These are phyloP conservation scores for Murraya paniculata DNA, from an alignment of 345 rosid genomes.

Conservation along the genomic window DNA sequence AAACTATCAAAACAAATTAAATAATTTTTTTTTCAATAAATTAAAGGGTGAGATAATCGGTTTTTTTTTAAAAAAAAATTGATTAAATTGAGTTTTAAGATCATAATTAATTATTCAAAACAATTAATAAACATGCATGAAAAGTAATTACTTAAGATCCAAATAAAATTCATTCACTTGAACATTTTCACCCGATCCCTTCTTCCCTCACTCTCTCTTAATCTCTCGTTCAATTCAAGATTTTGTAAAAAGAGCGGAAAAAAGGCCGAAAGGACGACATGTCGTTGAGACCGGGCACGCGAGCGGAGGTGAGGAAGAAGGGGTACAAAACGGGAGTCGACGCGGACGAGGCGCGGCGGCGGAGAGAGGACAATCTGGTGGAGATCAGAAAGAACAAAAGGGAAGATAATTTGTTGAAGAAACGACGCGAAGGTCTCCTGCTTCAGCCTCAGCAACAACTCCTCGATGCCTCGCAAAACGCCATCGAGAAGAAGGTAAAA, in stretches of 20 bases:
- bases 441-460: slow-evolving; percentile 51
- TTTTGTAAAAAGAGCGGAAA: not conserved
- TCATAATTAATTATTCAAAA: not conserved
- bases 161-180: not conserved
- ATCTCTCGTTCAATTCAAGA: not conserved
- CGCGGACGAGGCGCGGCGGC: slow-evolving; percentile 70
- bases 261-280: slow-evolving; percentile 15
- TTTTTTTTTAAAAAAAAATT: not conserved
- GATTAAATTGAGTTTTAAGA: not conserved
- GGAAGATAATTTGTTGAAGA: slow-evolving; percentile 70
- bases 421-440: slow-evolving; percentile 63
- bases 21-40: not conserved
- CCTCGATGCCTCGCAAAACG: slow-evolving; percentile 43
- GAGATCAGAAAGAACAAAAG: slow-evolving; percentile 78
- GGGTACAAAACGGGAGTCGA: slow-evolving; percentile 70
- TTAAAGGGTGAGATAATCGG: not conserved
- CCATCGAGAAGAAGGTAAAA: slow-evolving; percentile 64
- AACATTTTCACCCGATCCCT: slow-evolving; percentile 1
- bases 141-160: not conserved
- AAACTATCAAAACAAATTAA: too few species aligned
- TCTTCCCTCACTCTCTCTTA: not conserved
- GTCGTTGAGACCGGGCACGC: slow-evolving; percentile 63
- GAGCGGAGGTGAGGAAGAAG: slow-evolving; percentile 68
- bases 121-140: not conserved
- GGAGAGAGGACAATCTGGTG: slow-evolving; percentile 76